A percentile compares a stretch with the other conserved stretches of the same genome.
phyloP scores from a whole-genome alignment of 2,329 filamentous ascomycete species.

The Annulohypoxylon truncatum region DNA sequence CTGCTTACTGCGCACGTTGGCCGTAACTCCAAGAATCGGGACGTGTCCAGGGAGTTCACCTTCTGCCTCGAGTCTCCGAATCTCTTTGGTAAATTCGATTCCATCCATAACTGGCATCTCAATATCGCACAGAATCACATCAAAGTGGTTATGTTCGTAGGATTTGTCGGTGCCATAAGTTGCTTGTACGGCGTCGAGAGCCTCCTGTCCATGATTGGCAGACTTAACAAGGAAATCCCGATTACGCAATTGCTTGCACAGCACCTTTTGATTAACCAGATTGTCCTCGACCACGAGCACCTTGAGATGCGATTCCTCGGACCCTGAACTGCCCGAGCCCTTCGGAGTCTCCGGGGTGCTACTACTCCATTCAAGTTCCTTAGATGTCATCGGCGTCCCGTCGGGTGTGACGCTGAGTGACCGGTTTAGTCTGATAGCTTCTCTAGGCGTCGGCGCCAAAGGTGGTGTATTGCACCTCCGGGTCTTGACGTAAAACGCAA shows the following conservation, averaged over 20 bases:
- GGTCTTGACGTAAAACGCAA: constrained; percentile 79
- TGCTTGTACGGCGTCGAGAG: constrained; percentile 54
- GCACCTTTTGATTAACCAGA: constrained; percentile 68
- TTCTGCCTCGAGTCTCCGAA: constrained; percentile 39
- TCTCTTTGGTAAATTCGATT: constrained; percentile 42
- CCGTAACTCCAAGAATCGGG: constrained; percentile 46
- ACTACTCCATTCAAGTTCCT: constrained; percentile 44
- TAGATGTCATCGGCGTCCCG: constrained; percentile 35
- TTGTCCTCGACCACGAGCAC: constrained; percentile 71
- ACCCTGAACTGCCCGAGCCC: neutral
- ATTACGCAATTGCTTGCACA: constrained; percentile 62
- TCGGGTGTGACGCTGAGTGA: constrained; percentile 34
- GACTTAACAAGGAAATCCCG: constrained; percentile 63
- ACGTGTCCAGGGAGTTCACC: constrained; percentile 40
- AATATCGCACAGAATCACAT: constrained; percentile 46
- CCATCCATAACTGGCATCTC: constrained; percentile 49
- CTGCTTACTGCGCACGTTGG: constrained; percentile 46
- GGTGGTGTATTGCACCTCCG: constrained; percentile 26
- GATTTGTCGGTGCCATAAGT: neutral
- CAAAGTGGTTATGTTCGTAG: constrained; percentile 25
- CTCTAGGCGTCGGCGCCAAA: constrained; percentile 15
- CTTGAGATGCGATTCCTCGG: constrained; percentile 1
- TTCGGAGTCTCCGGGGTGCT: constrained; percentile 39
- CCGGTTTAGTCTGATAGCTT: constrained; percentile 31
- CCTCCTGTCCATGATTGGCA: constrained; percentile 68